phyloP scores from a whole-genome alignment of 2,329 filamentous ascomycete species.

The Tricladium varicosporioides region DNA sequence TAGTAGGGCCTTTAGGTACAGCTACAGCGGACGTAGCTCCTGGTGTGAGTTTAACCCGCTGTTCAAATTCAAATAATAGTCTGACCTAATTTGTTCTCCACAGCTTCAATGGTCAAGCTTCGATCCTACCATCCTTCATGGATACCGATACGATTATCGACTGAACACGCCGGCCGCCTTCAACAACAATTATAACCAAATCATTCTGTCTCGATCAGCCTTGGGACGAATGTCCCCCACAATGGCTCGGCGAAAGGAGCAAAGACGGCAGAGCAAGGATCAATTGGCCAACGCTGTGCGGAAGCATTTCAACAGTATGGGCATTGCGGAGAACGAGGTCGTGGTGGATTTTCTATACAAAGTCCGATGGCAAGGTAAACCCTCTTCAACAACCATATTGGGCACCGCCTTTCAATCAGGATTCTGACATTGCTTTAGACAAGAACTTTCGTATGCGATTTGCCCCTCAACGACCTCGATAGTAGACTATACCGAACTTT shows the following conservation, averaged over 20 bases:
- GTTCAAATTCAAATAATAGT: neutral
- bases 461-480: conserved; percentile 32
- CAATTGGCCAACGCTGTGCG: conserved; percentile 69
- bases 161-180: conserved; percentile 71
- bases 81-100: neutral
- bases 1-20: conserved; percentile 14
- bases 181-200: conserved; percentile 59
- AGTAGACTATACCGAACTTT: neutral
- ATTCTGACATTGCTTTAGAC: conserved; percentile 29
- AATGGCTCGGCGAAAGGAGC: conserved; percentile 64
- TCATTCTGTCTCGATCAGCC: conserved; percentile 59
- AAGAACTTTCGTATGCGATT: conserved; percentile 40
- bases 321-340: conserved; percentile 78
- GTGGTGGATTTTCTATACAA: conserved; percentile 57
- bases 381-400: neutral
- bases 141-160: conserved; percentile 72
- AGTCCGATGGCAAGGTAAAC: conserved; percentile 35
- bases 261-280: conserved; percentile 68
- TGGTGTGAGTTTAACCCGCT: conserved; percentile 25
- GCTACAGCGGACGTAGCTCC: conserved; percentile 23
- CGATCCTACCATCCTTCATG: conserved; percentile 65
- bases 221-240: conserved; percentile 74
- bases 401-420: neutral
- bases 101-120: conserved; percentile 66
- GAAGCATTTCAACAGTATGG: conserved; percentile 80